Evolutionary conservation across 2,329 filamentous ascomycete genomes (phyloP).

Genomic region (Colletotrichum gloeosporioides): DNA sequence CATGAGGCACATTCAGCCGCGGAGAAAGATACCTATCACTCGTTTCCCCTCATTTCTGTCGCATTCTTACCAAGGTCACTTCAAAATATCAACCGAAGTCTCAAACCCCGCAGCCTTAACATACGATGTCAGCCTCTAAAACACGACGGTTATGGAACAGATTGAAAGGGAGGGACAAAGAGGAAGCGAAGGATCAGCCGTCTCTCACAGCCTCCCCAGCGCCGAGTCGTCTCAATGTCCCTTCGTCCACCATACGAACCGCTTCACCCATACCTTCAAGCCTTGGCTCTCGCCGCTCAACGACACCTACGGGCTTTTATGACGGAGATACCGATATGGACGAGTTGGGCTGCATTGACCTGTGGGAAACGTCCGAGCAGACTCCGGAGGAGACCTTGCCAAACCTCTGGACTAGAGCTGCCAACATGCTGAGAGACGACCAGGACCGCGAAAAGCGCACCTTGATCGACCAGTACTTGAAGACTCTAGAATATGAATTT

Average conservation of each 20-base stretch:
- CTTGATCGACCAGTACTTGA: background rate
- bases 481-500: background rate
- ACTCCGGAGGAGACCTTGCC: background rate
- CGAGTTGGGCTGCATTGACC: background rate
- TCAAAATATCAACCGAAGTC: too few species aligned
- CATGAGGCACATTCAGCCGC: too few species aligned
- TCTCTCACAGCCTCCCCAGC: too few species aligned
- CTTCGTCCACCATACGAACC: too few species aligned
- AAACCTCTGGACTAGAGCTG: background rate
- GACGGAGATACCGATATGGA: background rate
- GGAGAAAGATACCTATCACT: too few species aligned
- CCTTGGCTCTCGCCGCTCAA: too few species aligned
- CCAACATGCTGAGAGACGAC: background rate
- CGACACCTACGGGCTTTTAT: too few species aligned
- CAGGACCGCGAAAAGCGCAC: background rate
- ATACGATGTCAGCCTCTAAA: background rate
- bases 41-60: too few species aligned
- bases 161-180: background rate
- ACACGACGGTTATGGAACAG: background rate
- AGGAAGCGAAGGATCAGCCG: background rate
- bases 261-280: too few species aligned
- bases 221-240: background rate
- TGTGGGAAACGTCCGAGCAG: background rate
- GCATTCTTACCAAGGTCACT: too few species aligned
- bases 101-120: background rate